These are phyloP conservation scores for Diplodia intermedia DNA, from an alignment of 2,329 filamentous ascomycete species.

Conservation along the genomic window DNA sequence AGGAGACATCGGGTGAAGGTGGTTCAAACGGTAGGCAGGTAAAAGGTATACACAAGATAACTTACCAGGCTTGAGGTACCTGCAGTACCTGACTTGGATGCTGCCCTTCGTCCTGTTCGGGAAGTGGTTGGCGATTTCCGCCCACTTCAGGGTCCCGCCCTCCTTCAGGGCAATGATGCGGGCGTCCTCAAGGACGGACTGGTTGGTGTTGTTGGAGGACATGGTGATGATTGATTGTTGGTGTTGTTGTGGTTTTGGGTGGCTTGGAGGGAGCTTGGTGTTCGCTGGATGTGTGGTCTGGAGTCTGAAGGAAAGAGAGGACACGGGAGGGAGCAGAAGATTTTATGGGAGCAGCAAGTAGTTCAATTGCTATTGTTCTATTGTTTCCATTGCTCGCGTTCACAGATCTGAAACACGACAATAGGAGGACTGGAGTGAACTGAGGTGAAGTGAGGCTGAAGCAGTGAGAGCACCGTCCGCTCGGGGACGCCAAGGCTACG, in stretches of 20 bases:
- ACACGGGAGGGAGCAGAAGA: no score
- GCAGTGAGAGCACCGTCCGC: neutral
- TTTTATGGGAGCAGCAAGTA: neutral
- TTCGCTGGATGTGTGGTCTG: neutral
- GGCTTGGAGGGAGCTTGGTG: neutral
- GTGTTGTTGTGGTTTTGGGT: neutral
- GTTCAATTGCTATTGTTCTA: neutral
- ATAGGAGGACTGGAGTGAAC: neutral
- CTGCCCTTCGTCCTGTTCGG: constrained; percentile 14
- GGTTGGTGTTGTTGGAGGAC: neutral
- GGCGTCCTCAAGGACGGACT: constrained; percentile 8
- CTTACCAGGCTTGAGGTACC: neutral
- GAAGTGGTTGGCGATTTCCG: constrained; percentile 9
- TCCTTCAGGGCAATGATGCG: constrained; percentile 26
- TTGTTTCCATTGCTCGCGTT: neutral
- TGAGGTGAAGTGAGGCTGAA: neutral
- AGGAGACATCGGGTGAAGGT: neutral
- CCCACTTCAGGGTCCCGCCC: neutral
- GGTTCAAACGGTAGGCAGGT: neutral
- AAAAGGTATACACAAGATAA: neutral
- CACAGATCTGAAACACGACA: neutral
- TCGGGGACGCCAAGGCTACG: neutral
- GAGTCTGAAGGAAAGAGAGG: neutral
- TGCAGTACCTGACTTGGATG: constrained; percentile 23
- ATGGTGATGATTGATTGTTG: neutral